Conservation (phyloP, 257 asterid species). For the Verbascum thapsus region DNA sequence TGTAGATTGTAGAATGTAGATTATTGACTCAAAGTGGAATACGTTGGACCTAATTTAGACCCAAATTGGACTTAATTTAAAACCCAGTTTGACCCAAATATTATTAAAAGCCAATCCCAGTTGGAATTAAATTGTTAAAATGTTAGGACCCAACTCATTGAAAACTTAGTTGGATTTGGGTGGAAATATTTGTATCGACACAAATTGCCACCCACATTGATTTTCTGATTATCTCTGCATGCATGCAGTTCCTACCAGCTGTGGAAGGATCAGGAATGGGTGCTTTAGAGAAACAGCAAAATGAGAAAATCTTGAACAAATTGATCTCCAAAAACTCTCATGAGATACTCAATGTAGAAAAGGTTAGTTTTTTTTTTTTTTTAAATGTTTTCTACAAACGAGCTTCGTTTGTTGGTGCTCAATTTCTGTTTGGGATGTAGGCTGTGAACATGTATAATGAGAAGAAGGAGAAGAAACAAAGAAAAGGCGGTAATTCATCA, state of each 20-base stretch:
- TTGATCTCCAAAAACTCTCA: slow-evolving; percentile 79
- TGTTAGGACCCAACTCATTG: too few species aligned
- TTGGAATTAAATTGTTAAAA: too few species aligned
- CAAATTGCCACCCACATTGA: not conserved
- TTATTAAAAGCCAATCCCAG: too few species aligned
- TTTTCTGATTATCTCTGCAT: not conserved
- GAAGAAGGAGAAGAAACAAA: slow-evolving; percentile 72
- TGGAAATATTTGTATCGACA: too few species aligned
- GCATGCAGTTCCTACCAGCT: slow-evolving; percentile 76
- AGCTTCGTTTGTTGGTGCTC: not conserved
- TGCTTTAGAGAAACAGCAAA: slow-evolving; percentile 75
- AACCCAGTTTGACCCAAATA: too few species aligned
- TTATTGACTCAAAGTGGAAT: too few species aligned
- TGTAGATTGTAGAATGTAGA: too few species aligned
- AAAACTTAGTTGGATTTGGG: too few species aligned
- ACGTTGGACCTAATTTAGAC: too few species aligned
- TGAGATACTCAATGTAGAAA: slow-evolving; percentile 81
- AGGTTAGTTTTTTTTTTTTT: slow-evolving; percentile 43
- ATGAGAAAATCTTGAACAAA: slow-evolving; percentile 76
- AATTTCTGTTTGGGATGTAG: slow-evolving; percentile 39
- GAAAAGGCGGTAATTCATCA: slow-evolving; percentile 46
- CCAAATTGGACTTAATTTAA: too few species aligned
- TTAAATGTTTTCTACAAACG: not conserved
- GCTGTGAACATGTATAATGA: slow-evolving; percentile 93
- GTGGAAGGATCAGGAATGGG: slow-evolving; percentile 98